Evolutionary conservation across 257 asterid genomes (phyloP).

Genomic region (Capsicum chinense): DNA sequence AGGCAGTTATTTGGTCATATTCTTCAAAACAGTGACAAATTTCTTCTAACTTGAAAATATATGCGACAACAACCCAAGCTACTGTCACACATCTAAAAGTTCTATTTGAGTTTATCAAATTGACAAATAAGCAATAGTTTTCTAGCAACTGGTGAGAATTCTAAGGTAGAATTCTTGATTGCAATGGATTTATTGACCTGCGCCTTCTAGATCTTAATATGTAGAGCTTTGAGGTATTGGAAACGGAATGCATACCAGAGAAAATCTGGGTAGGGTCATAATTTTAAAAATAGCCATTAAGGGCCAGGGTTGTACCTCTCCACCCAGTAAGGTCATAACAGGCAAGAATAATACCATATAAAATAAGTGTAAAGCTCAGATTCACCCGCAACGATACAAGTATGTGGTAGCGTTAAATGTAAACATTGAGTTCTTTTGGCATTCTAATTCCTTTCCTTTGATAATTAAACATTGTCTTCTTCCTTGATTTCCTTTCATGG

Average conservation of each 20-base stretch:
- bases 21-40: slow-evolving; percentile 1
- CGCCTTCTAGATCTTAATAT: background rate
- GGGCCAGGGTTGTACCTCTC: background rate
- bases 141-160: slow-evolving; percentile 1
- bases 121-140: background rate
- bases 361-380: slow-evolving; percentile 20
- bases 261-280: background rate
- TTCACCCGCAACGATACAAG: slow-evolving; percentile 1
- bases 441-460: background rate
- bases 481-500: background rate
- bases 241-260: background rate
- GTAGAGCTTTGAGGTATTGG: slow-evolving; percentile 17
- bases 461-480: background rate
- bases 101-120: slow-evolving; percentile 4
- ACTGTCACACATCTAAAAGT: slow-evolving; percentile 5
- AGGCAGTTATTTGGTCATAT: background rate
- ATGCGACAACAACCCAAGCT: background rate
- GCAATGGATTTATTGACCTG: background rate
- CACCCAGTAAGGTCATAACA: background rate
- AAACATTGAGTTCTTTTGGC: slow-evolving; percentile 12
- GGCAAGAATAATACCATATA: slow-evolving; percentile 15
- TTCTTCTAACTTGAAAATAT: background rate
- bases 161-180: background rate
- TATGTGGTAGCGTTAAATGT: background rate
- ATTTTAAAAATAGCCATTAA: background rate